phyloP scores from a whole-genome alignment of 176 grass and related monocot genomes.

The Avena insularis region DNA sequence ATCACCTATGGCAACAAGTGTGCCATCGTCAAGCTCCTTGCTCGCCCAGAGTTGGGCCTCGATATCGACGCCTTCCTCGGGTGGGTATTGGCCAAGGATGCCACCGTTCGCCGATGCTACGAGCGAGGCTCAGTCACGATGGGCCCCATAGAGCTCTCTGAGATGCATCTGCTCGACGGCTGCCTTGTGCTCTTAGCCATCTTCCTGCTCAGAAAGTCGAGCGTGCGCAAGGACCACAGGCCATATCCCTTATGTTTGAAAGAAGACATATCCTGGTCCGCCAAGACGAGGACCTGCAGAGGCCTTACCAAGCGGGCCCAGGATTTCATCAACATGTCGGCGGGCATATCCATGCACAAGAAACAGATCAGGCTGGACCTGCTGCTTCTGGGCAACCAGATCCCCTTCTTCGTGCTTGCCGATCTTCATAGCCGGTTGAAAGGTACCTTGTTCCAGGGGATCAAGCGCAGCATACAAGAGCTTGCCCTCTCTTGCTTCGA shows the following conservation, averaged over 20 bases:
- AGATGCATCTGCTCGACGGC: neutral
- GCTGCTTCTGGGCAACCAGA: too few relatives aligned
- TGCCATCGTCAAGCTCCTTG: slow-evolving; percentile 5
- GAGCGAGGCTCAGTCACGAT: neutral
- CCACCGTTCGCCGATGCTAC: neutral
- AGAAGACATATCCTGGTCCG: too few relatives aligned
- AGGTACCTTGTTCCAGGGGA: fast-evolving
- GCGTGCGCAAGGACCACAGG: neutral
- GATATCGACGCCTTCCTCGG: neutral
- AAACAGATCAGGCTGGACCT: slow-evolving; percentile 20
- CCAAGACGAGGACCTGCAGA: too few relatives aligned
- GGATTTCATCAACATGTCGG: neutral
- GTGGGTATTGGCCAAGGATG: neutral
- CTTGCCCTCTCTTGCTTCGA: slow-evolving; percentile 31
- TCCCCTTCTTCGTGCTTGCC: neutral
- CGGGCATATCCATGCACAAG: neutral
- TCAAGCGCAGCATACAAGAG: neutral
- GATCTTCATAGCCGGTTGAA: neutral
- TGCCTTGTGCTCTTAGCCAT: slow-evolving; percentile 1
- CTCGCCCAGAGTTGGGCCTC: neutral
- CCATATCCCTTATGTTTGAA: neutral
- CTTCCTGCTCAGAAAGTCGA: slow-evolving; percentile 1
- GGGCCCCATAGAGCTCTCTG: neutral
- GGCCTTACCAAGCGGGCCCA: neutral
- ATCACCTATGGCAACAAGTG: slow-evolving; percentile 8